Base-by-base conservation (phyloP, 2,329 filamentous ascomycete species). In the Fusarium equiseti region DNA sequence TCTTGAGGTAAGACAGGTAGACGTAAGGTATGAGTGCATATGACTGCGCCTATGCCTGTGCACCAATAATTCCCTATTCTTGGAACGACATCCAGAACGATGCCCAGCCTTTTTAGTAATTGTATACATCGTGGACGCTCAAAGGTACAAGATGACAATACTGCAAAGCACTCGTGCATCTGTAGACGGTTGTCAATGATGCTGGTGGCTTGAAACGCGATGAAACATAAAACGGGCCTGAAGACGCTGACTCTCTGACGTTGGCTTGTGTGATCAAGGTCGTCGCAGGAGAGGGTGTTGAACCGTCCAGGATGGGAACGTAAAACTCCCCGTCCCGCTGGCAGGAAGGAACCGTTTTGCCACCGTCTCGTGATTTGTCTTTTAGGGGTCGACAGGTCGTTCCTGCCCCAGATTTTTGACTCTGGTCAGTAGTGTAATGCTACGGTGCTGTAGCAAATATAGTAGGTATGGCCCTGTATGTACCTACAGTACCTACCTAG, bases 391-490 rank as follows among this genome's bases (percentile, higher is more conserved):
- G 31, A 56, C 43, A 55, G 31, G 44, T 27, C 35, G 50, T 56
- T 61, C 44, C 54, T 58, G 69, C 70, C 62, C 69, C 62, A 58
- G 56, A 70, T 52, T 70, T 72, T 72, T 66, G 72, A 59, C 69
- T 71, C 68, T 59, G 53, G 50, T 42, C 52, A 61, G 63, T 46
- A 56, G 43, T 38, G 32, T 65, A 38, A 38, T 38, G 18, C 35
- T 38, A 38, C 22, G 11, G 18, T 52, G 12, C 29, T 32, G 48
- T 35, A 38, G n/a, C 48, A 35, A 46, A 48, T 59, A 26, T 18
- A 26, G 55, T 42, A 51, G 22, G 22, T 35, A 31, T 20, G 22
- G 10, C 16, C 16, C 29, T 15, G 27, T 35, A 51, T 4, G 20
- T 51, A 20, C 20, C 20, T 20, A 24, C 20, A 26, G 32, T 35